Conservation (phyloP, 2,329 filamentous ascomycete species). For the Nothophoma quercina region DNA sequence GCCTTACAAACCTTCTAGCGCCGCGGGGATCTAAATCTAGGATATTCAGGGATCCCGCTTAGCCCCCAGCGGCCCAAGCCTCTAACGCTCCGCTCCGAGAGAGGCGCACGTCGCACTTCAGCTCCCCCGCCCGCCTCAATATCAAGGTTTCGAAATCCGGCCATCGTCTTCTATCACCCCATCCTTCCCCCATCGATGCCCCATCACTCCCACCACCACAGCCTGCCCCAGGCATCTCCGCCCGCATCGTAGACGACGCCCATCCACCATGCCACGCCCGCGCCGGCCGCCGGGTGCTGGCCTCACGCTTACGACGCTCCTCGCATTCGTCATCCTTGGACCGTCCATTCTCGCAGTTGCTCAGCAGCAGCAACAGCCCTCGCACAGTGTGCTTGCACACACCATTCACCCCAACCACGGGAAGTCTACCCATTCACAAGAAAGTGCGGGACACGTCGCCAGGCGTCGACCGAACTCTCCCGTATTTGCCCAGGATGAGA, state of each 20-base stretch:
- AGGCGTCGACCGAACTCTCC: conserved; percentile 37
- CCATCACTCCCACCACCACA: conserved; percentile 38
- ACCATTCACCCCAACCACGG: conserved; percentile 27
- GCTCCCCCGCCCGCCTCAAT: conserved; percentile 21
- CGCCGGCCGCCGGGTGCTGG: conserved; percentile 51
- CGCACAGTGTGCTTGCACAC: conserved; percentile 30
- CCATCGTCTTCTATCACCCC: conserved; percentile 20
- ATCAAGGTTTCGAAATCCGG: conserved; percentile 25
- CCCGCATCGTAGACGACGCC: conserved; percentile 29
- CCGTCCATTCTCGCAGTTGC: conserved; percentile 47
- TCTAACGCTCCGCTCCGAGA: conserved; percentile 16
- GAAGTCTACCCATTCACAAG: conserved; percentile 26
- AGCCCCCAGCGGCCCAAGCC: conserved; percentile 21
- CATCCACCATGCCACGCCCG: conserved; percentile 46
- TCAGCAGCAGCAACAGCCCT: conserved; percentile 53
- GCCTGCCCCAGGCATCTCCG: conserved; percentile 41
- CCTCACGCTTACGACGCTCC: conserved; percentile 44
- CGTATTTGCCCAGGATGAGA: conserved; percentile 69
- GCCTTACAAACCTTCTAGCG: conserved; percentile 14
- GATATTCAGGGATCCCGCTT: conserved; percentile 9
- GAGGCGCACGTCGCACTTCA: conserved; percentile 20
- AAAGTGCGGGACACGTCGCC: conserved; percentile 26
- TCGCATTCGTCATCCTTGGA: conserved; percentile 46
- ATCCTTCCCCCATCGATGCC: conserved; percentile 37
- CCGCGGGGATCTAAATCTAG: conserved; percentile 17